These are phyloP conservation scores for Pseudogymnoascus verrucosus DNA, from an alignment of 2,329 filamentous ascomycete genomes.

Conservation along the genomic window DNA sequence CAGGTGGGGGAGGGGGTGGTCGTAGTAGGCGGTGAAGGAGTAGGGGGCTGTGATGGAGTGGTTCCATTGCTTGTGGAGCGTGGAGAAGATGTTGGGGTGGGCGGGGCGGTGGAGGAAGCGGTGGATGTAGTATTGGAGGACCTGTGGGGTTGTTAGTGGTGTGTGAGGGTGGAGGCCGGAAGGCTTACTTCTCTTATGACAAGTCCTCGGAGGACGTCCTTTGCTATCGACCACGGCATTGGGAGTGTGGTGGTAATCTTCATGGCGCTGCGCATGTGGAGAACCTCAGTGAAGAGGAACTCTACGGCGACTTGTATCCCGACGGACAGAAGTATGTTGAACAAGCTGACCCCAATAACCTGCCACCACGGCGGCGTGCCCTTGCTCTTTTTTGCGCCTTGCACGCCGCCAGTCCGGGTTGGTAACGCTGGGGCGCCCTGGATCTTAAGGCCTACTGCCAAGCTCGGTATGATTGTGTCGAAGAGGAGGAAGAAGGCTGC, in stretches of 20 bases:
- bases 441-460: conserved; percentile 61
- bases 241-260: conserved; percentile 52
- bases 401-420: conserved; percentile 32
- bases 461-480: conserved; percentile 61
- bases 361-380: conserved; percentile 36
- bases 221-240: conserved; percentile 52
- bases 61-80: conserved; percentile 37
- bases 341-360: conserved; percentile 43
- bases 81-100: conserved; percentile 31
- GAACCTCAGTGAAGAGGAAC: conserved; percentile 41
- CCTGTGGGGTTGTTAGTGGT: conserved; percentile 29
- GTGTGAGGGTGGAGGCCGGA: not conserved
- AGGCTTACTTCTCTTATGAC: conserved; percentile 46
- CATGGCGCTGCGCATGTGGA: conserved; percentile 46
- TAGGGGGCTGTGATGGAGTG: conserved; percentile 51
- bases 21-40: conserved; percentile 55
- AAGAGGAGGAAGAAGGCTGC: conserved; percentile 66
- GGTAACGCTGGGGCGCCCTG: conserved; percentile 47
- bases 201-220: conserved; percentile 45
- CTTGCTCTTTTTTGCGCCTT: conserved; percentile 30
- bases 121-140: conserved; percentile 67
- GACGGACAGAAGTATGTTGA: conserved; percentile 47
- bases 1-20: conserved; percentile 59
- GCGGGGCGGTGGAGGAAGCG: conserved; percentile 57
- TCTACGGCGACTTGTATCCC: conserved; percentile 49